These are phyloP conservation scores for Groenewaldozyma salmanticensis DNA, from an alignment of 805 yeast genomes.

Conservation along the genomic window DNA sequence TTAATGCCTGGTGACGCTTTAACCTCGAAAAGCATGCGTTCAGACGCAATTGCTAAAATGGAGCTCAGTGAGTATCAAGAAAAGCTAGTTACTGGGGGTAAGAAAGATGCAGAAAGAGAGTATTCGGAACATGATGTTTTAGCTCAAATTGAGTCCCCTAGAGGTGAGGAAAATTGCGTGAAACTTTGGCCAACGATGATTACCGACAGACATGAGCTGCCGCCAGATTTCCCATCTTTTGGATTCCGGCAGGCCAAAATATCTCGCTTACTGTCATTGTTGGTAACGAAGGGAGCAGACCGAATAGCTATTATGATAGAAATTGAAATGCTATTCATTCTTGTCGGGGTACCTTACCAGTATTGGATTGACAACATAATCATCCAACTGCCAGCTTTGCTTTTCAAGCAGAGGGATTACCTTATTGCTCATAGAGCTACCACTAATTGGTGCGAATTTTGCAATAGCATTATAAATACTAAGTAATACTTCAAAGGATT, in stretches of 20 bases:
- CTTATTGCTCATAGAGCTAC: neutral
- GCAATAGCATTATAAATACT: neutral
- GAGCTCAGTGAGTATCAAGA: too few species aligned
- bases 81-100: too few species aligned
- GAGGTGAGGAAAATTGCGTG: too few species aligned
- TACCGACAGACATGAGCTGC: neutral
- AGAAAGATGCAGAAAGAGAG: too few species aligned
- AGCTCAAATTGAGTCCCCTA: too few species aligned
- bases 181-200: neutral
- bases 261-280: neutral
- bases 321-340: neutral
- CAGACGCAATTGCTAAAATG: too few species aligned
- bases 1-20: too few species aligned
- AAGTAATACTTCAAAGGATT: too few species aligned
- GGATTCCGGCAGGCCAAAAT: neutral
- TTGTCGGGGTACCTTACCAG: neutral
- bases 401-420: neutral
- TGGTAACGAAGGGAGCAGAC: neutral
- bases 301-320: neutral
- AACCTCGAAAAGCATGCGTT: too few species aligned
- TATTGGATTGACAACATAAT: neutral
- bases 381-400: neutral
- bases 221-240: neutral
- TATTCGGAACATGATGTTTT: too few species aligned
- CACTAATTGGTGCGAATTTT: neutral